Conservation (phyloP, 352 stramenopile genomes). For the Phytophthora capsici region DNA sequence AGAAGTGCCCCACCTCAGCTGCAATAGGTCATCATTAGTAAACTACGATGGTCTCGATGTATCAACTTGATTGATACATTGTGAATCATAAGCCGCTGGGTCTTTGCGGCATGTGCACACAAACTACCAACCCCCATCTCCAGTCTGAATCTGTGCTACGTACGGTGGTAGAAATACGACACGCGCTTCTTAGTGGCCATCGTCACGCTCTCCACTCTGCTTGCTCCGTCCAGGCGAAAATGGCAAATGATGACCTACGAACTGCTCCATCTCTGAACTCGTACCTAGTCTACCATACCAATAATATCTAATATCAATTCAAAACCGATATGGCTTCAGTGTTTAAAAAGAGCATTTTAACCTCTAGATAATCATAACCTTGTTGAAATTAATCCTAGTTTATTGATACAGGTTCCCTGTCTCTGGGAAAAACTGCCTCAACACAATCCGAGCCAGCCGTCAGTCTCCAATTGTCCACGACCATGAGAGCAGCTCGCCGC, state of each 20-base stretch:
- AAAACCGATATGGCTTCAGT: background rate
- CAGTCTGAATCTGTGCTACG: slow-evolving; percentile 18
- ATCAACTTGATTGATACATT: too few relatives aligned
- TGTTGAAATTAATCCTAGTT: too few relatives aligned
- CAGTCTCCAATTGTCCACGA: slow-evolving; percentile 21
- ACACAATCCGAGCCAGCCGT: slow-evolving; percentile 4
- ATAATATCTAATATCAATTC: background rate
- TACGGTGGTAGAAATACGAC: slow-evolving; percentile 90
- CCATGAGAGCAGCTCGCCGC: slow-evolving; percentile 31
- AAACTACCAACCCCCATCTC: too few relatives aligned
- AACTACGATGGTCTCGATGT: too few relatives aligned
- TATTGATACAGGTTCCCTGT: too few relatives aligned
- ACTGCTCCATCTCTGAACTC: slow-evolving; percentile 13
- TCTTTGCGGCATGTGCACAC: slow-evolving; percentile 6
- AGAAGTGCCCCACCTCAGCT: slow-evolving; percentile 96
- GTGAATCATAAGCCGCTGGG: background rate
- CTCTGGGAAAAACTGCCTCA: too few relatives aligned
- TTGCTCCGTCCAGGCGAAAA: slow-evolving; percentile 20
- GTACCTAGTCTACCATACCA: background rate
- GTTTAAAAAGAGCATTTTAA: background rate
- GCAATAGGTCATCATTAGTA: background rate
- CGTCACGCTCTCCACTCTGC: background rate
- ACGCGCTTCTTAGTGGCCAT: slow-evolving; percentile 68
- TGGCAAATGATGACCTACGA: slow-evolving; percentile 30
- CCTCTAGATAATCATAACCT: too few relatives aligned